Percentiles rank a stretch among this genome's conserved stretches.
These are phyloP conservation scores for Pilaira anomala DNA, from an alignment of 192 early-diverging fungal genomes.

Conservation along the genomic window DNA sequence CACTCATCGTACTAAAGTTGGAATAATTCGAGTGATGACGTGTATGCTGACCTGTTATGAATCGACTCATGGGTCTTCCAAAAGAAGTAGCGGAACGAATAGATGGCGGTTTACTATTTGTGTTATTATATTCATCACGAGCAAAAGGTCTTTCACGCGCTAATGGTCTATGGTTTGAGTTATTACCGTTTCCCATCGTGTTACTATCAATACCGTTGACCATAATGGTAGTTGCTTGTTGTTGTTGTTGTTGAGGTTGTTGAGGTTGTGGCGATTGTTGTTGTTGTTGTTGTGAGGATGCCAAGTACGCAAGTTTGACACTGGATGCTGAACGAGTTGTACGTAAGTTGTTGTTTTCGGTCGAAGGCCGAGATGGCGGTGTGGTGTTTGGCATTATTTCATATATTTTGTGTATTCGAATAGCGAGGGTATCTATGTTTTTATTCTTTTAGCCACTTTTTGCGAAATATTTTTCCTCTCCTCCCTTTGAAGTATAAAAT, in stretches of 20 bases:
- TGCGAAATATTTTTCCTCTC: too few species aligned
- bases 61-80: slow-evolving; percentile 14
- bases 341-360: not conserved
- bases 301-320: slow-evolving; percentile 12
- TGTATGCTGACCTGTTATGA: slow-evolving; percentile 27
- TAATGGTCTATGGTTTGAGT: slow-evolving; percentile 3
- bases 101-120: slow-evolving; percentile 23
- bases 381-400: too few species aligned
- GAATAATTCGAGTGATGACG: slow-evolving; percentile 48
- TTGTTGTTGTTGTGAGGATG: not conserved
- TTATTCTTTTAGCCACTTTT: too few species aligned
- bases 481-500: too few species aligned
- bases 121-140: slow-evolving; percentile 14
- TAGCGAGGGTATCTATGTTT: too few species aligned
- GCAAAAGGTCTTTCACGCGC: slow-evolving; percentile 10
- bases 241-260: not conserved
- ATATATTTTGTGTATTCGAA: too few species aligned
- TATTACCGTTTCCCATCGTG: not conserved
- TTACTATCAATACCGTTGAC: not conserved
- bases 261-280: not conserved
- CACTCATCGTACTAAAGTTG: slow-evolving; percentile 48
- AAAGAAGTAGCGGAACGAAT: slow-evolving; percentile 29
- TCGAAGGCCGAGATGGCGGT: too few species aligned
- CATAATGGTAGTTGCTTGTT: not conserved
- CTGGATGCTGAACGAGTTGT: slow-evolving; percentile 10